Evolutionary conservation across 2,329 filamentous ascomycete genomes (phyloP).

Genomic region (Colletotrichum limetticola): DNA sequence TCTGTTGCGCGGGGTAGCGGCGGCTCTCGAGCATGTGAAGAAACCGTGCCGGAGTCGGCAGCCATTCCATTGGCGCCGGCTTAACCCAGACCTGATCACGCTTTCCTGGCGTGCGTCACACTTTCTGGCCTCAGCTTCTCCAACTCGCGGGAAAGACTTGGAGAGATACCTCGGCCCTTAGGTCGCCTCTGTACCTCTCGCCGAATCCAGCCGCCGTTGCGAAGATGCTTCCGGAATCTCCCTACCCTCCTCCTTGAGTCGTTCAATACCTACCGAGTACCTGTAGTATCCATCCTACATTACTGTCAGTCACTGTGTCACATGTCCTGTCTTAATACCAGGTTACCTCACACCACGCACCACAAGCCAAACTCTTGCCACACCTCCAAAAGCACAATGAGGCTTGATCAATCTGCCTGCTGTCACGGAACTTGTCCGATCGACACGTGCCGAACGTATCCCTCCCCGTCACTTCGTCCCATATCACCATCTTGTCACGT

Average conservation of each 20-base stretch:
- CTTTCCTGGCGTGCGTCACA: conserved; percentile 26
- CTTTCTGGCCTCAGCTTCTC: conserved; percentile 11
- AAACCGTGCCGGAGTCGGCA: conserved; percentile 26
- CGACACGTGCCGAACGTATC: background rate
- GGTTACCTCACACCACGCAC: background rate
- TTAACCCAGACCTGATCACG: conserved; percentile 15
- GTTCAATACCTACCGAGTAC: background rate
- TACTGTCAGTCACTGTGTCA: conserved; percentile 11
- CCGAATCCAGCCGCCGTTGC: conserved; percentile 13
- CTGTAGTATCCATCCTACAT: background rate
- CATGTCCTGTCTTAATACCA: background rate
- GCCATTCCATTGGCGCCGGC: conserved; percentile 9
- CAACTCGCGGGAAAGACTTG: background rate
- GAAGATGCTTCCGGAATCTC: conserved; percentile 8
- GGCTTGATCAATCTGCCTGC: background rate
- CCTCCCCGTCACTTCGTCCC: background rate
- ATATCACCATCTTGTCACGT: background rate
- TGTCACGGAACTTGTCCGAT: conserved; percentile 28
- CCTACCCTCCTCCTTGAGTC: background rate
- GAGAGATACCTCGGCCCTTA: conserved; percentile 22
- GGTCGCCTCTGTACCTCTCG: background rate
- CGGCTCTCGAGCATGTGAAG: conserved; percentile 29
- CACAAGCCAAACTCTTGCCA: background rate
- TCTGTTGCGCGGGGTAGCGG: conserved; percentile 18
- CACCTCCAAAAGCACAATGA: background rate